Conservation (phyloP, 2,329 filamentous ascomycete species). For the Triangularia setosa region DNA sequence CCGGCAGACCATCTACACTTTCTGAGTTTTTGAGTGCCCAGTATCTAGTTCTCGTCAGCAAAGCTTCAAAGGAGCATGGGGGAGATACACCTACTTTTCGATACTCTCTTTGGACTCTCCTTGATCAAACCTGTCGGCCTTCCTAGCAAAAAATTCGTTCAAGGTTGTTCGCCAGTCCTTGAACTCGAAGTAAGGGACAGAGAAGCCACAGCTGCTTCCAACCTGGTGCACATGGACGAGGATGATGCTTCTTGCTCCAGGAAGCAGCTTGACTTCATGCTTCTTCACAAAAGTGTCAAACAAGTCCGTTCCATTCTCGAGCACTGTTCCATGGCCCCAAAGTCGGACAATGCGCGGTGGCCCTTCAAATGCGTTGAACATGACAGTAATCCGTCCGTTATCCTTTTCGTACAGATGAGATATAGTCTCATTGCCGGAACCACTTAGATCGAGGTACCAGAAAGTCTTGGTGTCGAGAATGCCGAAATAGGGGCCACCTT, state of each 20-base stretch:
- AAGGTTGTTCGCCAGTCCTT: conserved; percentile 35
- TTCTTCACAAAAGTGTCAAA: conserved; percentile 35
- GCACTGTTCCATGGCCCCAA: conserved; percentile 35
- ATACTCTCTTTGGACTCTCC: conserved; percentile 37
- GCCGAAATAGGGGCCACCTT: conserved; percentile 52
- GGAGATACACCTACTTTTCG: conserved; percentile 25
- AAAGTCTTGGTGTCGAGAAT: conserved; percentile 32
- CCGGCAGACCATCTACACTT: conserved; percentile 39
- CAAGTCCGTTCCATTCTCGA: conserved; percentile 31
- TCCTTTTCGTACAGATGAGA: conserved; percentile 63
- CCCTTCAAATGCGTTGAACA: conserved; percentile 55
- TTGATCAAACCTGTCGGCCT: conserved; percentile 29
- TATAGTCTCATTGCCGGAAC: conserved; percentile 73
- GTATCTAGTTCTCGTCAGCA: conserved; percentile 29
- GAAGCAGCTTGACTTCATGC: conserved; percentile 28
- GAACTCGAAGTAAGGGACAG: conserved; percentile 38
- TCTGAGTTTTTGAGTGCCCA: conserved; percentile 40
- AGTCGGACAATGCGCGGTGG: conserved; percentile 37
- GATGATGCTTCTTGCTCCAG: conserved; percentile 36
- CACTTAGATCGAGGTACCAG: conserved; percentile 68
- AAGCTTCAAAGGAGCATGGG: neutral
- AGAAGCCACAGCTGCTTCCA: conserved; percentile 38
- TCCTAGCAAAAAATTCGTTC: conserved; percentile 32
- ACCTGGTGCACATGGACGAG: conserved; percentile 38
- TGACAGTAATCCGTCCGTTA: conserved; percentile 69